These are phyloP conservation scores for Nitzschia palea DNA, from an alignment of 108 stramenopile genomes.

Conservation along the genomic window DNA sequence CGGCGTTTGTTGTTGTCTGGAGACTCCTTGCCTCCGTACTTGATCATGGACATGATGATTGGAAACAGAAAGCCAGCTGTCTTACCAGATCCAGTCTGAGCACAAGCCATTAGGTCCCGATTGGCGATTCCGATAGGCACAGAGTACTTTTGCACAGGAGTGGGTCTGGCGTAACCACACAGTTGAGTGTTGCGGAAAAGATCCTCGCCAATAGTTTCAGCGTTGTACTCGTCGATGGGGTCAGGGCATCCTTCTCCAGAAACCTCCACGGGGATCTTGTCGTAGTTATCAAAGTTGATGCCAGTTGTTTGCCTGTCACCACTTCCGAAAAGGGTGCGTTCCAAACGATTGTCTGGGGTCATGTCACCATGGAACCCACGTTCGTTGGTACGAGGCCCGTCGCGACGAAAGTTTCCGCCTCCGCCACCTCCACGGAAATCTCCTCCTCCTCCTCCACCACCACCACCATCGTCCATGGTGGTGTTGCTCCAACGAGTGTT, in stretches of 20 bases:
- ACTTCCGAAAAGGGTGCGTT: slow-evolving; percentile 69
- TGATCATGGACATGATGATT: slow-evolving; percentile 90
- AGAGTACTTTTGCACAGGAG: slow-evolving; percentile 99
- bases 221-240: slow-evolving; percentile 86
- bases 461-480: slow-evolving; percentile 32
- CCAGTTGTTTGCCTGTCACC: slow-evolving; percentile 92
- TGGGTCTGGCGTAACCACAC: slow-evolving; percentile 93
- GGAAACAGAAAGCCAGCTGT: slow-evolving; percentile 98
- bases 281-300: slow-evolving; percentile 99
- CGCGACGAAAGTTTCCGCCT: slow-evolving; percentile 30
- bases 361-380: slow-evolving; percentile 88
- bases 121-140: slow-evolving; percentile 89
- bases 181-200: slow-evolving; percentile 89
- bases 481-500: slow-evolving; percentile 57
- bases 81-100: slow-evolving; percentile 96
- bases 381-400: slow-evolving; percentile 49
- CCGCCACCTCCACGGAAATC: slow-evolving; percentile 34
- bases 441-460: slow-evolving; percentile 37
- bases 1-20: slow-evolving; percentile 50
- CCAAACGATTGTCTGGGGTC: slow-evolving; percentile 71
- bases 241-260: slow-evolving; percentile 85
- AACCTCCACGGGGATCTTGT: slow-evolving; percentile 97
- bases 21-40: slow-evolving; percentile 72
- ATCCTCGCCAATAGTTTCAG: slow-evolving; percentile 89
- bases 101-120: slow-evolving; percentile 97